Conservation (phyloP, 2,329 filamentous ascomycete species). For the Aspergillus pseudonomiae region DNA sequence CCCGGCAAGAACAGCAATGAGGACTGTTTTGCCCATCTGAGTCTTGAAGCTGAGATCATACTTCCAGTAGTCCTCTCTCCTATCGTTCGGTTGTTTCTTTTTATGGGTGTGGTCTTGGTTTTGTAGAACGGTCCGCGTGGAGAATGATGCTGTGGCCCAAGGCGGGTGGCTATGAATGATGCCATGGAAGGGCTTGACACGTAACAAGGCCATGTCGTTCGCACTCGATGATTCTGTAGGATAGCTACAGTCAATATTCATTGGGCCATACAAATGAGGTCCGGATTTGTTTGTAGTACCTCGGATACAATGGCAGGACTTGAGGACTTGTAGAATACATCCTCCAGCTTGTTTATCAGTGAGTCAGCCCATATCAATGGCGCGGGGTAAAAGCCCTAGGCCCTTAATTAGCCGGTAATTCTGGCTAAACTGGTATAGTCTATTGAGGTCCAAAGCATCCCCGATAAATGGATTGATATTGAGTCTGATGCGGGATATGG, state of each 20-base stretch:
- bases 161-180: background rate
- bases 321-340: background rate
- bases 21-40: background rate
- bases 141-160: background rate
- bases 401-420: background rate
- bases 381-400: background rate
- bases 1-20: background rate
- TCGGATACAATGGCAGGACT: background rate
- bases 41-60: background rate
- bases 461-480: no score
- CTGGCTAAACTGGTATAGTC: background rate
- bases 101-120: background rate
- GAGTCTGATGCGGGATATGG: no score
- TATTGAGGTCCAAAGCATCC: background rate
- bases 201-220: background rate
- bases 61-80: background rate
- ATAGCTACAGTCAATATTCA: background rate
- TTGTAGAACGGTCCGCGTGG: background rate
- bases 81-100: background rate
- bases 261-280: background rate
- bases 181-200: background rate
- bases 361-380: no score
- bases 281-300: background rate
- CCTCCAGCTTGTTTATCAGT: background rate
- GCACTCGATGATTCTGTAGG: background rate